phyloP scores from a whole-genome alignment of 202 grass and related monocot species.

The Zizania palustris region DNA sequence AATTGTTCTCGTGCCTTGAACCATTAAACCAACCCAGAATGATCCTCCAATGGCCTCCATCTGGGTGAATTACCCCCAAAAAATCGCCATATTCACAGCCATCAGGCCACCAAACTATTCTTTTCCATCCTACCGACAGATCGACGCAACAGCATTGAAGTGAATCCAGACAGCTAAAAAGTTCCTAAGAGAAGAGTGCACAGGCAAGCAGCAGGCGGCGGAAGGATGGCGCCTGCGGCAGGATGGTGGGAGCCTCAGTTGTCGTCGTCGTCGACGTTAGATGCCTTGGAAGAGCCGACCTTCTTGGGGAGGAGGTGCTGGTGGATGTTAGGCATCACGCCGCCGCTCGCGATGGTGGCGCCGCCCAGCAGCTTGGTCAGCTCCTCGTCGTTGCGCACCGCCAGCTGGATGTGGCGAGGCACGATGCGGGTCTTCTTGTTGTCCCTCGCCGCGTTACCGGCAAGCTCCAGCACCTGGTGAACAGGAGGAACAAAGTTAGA shows the following conservation, averaged over 20 bases:
- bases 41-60: conserved; percentile 29
- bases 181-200: not conserved
- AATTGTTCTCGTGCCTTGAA: not conserved
- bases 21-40: not conserved
- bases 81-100: conserved; percentile 41
- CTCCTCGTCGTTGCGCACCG: conserved; percentile 75
- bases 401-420: conserved; percentile 74
- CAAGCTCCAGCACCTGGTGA: conserved; percentile 56
- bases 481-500: not conserved
- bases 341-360: conserved; percentile 66
- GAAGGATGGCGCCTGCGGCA: too few relatives aligned
- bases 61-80: conserved; percentile 28
- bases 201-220: not conserved
- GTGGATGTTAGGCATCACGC: conserved; percentile 89
- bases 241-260: not conserved
- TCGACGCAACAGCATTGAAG: too few relatives aligned
- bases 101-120: not conserved
- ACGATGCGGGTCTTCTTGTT: conserved; percentile 92
- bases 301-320: conserved; percentile 78
- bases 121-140: not conserved
- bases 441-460: conserved; percentile 65
- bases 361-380: conserved; percentile 55
- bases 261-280: conserved; percentile 59
- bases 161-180: not conserved
- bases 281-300: conserved; percentile 50